phyloP scores from a whole-genome alignment of 1,139 yeast species.

The Pneumocystis oryctolagi region DNA sequence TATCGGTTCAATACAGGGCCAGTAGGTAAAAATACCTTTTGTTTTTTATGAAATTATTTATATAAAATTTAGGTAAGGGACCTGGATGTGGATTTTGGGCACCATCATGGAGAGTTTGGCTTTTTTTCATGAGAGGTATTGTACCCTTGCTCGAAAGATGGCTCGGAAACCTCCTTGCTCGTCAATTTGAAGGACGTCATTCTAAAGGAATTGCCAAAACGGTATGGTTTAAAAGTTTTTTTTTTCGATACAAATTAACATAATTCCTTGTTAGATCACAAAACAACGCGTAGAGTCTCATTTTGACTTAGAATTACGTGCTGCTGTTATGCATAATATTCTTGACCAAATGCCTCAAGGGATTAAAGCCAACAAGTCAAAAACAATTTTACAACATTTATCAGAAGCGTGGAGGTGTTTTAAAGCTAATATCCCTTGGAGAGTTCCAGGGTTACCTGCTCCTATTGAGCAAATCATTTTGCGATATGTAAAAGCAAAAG shows the following conservation, averaged over 20 bases:
- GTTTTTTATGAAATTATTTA: background rate
- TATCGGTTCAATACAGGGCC: slow-evolving; percentile 56
- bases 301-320: slow-evolving; percentile 82
- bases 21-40: slow-evolving; percentile 33
- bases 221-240: background rate
- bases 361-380: slow-evolving; percentile 70
- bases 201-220: slow-evolving; percentile 87
- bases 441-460: slow-evolving; percentile 88
- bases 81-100: slow-evolving; percentile 99
- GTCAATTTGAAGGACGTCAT: slow-evolving; percentile 93
- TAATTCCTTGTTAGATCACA: slow-evolving; percentile 40
- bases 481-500: slow-evolving; percentile 83
- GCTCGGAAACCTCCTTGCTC: slow-evolving; percentile 77
- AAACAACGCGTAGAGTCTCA: slow-evolving; percentile 92
- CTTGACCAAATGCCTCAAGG: slow-evolving; percentile 96
- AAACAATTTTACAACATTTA: slow-evolving; percentile 77
- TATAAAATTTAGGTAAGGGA: slow-evolving; percentile 38
- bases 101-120: slow-evolving; percentile 97
- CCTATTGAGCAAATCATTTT: slow-evolving; percentile 78
- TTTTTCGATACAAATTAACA: background rate
- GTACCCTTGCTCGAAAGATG: slow-evolving; percentile 86
- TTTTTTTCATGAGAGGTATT: slow-evolving; percentile 81
- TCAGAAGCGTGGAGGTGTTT: slow-evolving; percentile 99
- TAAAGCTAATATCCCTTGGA: slow-evolving; percentile 98
- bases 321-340: slow-evolving; percentile 90